Base-by-base conservation (phyloP, 441 rosid species). In the Erysimum cheiri region DNA sequence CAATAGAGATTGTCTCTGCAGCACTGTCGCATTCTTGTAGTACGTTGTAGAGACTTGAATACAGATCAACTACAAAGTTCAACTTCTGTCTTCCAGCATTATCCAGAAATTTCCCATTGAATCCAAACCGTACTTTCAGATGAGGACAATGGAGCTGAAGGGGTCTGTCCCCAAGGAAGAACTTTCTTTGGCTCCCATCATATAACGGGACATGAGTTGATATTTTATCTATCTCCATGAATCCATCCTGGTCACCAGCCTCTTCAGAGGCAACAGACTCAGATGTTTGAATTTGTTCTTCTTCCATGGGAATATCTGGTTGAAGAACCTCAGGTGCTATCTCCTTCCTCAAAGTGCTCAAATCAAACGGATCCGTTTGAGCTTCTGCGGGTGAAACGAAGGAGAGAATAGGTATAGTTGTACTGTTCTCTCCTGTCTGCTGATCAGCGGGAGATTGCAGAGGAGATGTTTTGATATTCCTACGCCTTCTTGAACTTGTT, bases 91-190 rank as follows among this genome's bases (percentile, higher is more conserved):
- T 75, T 44, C 98, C 99, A 60, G 81, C 77, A 6, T 67, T 59
- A 77, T 90, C 90, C 37, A 28, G 1, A 75, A 53, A 95, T 78
- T 85, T 84, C 10, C 72, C 59, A 69, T 64, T 77, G 53, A 85
- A 4, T 69, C 91, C 94, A 82, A 83, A 87, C 69, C 86, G 78
- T 56, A 88, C 85, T 64, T 71, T 90, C 81, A 90, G 76, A 49
- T 13, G 14, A 70, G 78, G 77, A 77, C 89, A 88, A 75, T 54
- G 75, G 43, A 95, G 92, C 77, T 70, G 90, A 77, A 95, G 83
- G 63, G 46, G 64, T 41, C 35, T 81, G 69, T 79, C 78, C 17
- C 75, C 65, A 55, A 81, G 83, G 60, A 80, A 46, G 54, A 92
- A 72, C 44, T 70, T 82, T 78, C 32, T 81, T 37, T 76, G 86